Evolutionary conservation across 2,329 filamentous ascomycete species (phyloP).

Genomic region (Fusarium bulbicola): DNA sequence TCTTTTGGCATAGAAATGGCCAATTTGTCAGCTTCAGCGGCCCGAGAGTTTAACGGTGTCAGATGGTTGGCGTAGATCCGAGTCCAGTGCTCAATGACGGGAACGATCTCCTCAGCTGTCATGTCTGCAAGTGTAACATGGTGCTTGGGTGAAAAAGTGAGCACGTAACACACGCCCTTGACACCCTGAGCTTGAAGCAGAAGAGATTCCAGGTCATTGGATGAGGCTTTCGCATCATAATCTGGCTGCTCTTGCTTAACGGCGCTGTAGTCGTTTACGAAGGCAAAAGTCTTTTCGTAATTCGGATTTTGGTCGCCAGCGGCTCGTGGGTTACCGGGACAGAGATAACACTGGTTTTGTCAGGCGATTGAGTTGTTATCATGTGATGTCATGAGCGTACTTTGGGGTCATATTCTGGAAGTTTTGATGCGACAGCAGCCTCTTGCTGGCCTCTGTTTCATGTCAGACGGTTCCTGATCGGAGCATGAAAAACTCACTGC

Average conservation of each 20-base stretch:
- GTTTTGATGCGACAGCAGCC: conserved; percentile 69
- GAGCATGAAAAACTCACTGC: conserved; percentile 73
- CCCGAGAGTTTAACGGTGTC: conserved; percentile 74
- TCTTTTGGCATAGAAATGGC: conserved; percentile 51
- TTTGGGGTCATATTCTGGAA: conserved; percentile 84
- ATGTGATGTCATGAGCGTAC: conserved; percentile 49
- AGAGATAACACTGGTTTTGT: conserved; percentile 81
- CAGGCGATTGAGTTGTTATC: conserved; percentile 1
- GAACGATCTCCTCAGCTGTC: conserved; percentile 76
- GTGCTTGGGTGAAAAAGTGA: conserved; percentile 92
- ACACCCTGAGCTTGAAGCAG: conserved; percentile 86
- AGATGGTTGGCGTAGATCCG: conserved; percentile 87
- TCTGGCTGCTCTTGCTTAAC: conserved; percentile 92
- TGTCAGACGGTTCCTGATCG: conserved; percentile 2
- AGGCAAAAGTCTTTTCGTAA: conserved; percentile 89
- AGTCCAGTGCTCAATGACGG: conserved; percentile 90
- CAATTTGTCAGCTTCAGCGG: conserved; percentile 50
- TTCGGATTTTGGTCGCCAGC: conserved; percentile 87
- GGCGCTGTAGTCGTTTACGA: conserved; percentile 97
- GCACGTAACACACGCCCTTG: conserved; percentile 95
- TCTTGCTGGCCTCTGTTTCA: conserved; percentile 77
- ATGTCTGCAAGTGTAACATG: conserved; percentile 94
- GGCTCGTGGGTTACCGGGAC: conserved; percentile 88
- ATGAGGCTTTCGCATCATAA: conserved; percentile 63
- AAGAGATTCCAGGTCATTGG: conserved; percentile 72